phyloP scores from a whole-genome alignment of 257 asterid species.

The Fraxinus anomala region DNA sequence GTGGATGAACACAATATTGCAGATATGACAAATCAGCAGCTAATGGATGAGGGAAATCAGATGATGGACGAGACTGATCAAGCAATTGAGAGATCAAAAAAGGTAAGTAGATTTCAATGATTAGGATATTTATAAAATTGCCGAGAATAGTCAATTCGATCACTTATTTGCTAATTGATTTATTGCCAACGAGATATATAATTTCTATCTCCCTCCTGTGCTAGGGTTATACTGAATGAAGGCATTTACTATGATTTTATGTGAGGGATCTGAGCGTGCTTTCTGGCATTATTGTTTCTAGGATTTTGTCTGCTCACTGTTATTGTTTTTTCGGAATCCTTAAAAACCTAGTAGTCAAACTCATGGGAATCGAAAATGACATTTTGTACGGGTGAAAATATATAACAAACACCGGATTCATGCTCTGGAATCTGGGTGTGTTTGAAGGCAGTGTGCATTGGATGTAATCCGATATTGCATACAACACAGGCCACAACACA shows the following conservation, averaged over 20 bases:
- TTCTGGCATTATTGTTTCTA: conserved; percentile 15
- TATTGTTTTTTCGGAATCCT: conserved; percentile 21
- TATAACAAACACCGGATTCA: no score
- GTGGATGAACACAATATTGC: conserved; percentile 36
- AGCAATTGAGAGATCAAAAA: conserved; percentile 82
- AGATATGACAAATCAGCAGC: conserved; percentile 94
- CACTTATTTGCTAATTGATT: conserved; percentile 21
- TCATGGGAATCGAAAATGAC: background rate
- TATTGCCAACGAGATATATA: conserved; percentile 1
- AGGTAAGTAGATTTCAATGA: conserved; percentile 49
- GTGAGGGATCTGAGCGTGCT: background rate
- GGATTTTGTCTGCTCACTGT: background rate
- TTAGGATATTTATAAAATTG: conserved; percentile 18
- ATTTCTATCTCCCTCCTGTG: conserved; percentile 10
- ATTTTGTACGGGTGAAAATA: background rate
- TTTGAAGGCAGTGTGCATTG: background rate
- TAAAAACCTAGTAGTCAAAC: background rate
- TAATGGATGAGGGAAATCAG: conserved; percentile 74
- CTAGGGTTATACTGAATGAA: background rate
- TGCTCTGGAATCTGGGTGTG: background rate
- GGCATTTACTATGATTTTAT: background rate
- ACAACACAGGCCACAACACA: background rate
- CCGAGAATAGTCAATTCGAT: conserved; percentile 2
- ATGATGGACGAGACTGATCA: conserved; percentile 98
- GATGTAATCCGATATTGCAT: background rate